Evolutionary conservation across 192 early-diverging fungal species (phyloP), one percentile per base, ranked within the genome.

Genomic region (Gorgonomyces haynaldii): DNA sequence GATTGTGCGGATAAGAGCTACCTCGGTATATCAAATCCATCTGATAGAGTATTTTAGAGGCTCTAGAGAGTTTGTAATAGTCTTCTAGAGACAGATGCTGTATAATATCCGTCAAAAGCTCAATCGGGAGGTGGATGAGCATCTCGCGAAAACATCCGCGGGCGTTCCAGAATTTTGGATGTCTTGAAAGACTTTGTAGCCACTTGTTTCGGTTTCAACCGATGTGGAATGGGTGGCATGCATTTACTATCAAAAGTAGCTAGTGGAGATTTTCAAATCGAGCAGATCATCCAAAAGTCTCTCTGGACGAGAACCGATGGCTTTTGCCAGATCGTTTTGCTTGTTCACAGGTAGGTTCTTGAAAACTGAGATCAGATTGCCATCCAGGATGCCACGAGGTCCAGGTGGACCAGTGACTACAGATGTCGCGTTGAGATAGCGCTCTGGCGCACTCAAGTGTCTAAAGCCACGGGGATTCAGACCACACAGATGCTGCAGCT

Each of bases 381-480:
- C 89, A 56, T 98, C 95, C 19, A 98, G 61, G 29, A 95, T 75
- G 13, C 74, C 70, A 45, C 83, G 77, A 19, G 78, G 70, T 21
- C 88, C 88, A 54, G 84, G 37, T 59, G 81, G 56, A 62, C 73
- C 67, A 74, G 74, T 53, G 79, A 76, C 43, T 66, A 76, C 42
- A 39, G 82, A 79, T 41, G 78, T 26, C 2, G 49, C 41, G 19
- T 44, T 38, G 49, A 61, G 45, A 25, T 51, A 45, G 72, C 61
- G 40, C 67, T 49, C 5, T 54, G 45, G 41, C n/a, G 21, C 30
- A 3, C 25, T 53, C 45, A 34, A 52, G 59, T 61, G 60, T 65
- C 91, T 74, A 56, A 72, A 96, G 16, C 85, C 89, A 29, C 91
- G 69, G 5, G 96, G 93, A 50, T 98, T 96, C 42, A 98, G 59